A percentile compares a stretch with the other conserved stretches of the same genome.
Conservation (phyloP, 306 rosid genomes). For the Vicia villosa region DNA sequence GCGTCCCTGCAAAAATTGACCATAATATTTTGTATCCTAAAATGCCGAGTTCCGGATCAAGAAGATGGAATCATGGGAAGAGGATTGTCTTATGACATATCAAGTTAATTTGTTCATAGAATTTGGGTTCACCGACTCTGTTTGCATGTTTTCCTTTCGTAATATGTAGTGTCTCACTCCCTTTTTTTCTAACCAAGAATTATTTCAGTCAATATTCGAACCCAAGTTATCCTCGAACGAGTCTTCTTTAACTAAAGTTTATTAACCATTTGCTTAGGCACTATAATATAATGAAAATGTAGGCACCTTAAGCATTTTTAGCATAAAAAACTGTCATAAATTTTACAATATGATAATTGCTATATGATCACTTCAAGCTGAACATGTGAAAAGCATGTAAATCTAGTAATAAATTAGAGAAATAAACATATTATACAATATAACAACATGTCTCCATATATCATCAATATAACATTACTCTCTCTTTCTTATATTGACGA, state of each 20-base stretch:
- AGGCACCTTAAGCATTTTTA: too few relatives aligned
- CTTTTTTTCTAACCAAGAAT: neutral
- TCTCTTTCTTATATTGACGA: slow-evolving; percentile 42
- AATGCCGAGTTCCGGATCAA: slow-evolving; percentile 44
- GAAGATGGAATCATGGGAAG: slow-evolving; percentile 47
- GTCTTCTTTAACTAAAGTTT: too few relatives aligned
- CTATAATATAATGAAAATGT: too few relatives aligned
- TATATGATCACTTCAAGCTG: neutral
- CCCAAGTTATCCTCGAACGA: neutral
- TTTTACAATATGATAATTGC: too few relatives aligned
- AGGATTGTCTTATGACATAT: slow-evolving; percentile 65
- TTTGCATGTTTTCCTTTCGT: neutral
- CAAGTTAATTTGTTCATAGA: slow-evolving; percentile 41
- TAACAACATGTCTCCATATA: neutral
- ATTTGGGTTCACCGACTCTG: neutral
- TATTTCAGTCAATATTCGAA: neutral
- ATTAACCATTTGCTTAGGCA: too few relatives aligned
- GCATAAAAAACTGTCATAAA: too few relatives aligned
- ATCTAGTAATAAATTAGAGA: slow-evolving; percentile 2
- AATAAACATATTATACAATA: slow-evolving; percentile 3
- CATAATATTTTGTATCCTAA: slow-evolving; percentile 52
- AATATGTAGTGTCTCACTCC: neutral
- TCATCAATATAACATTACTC: slow-evolving; percentile 2
- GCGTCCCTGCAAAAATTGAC: slow-evolving; percentile 51
- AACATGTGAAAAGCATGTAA: neutral